Conservation (phyloP, 2,329 filamentous ascomycete genomes). For the Ophiostoma sp. region DNA sequence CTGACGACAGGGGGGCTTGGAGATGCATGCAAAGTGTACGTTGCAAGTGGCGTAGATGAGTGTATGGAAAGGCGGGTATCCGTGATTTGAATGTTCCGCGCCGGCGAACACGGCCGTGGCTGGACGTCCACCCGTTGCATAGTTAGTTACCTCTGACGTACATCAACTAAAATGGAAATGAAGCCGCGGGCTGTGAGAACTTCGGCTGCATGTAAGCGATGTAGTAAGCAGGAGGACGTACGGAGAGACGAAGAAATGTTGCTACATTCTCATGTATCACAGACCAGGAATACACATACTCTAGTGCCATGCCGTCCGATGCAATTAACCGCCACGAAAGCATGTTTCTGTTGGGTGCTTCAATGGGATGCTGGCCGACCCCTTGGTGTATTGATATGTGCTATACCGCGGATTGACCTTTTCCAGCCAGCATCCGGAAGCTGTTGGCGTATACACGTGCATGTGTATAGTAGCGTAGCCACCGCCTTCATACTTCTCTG, state of each 20-base stretch:
- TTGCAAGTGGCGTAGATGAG: too few relatives aligned
- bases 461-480: not conserved
- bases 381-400: too few relatives aligned
- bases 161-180: not conserved
- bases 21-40: too few relatives aligned
- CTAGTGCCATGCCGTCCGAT: not conserved
- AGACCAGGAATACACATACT: not conserved
- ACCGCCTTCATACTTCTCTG: not conserved
- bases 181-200: not conserved
- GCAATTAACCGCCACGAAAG: not conserved
- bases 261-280: not conserved
- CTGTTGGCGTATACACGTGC: too few relatives aligned
- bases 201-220: not conserved
- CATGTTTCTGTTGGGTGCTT: too few relatives aligned
- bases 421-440: too few relatives aligned
- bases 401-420: too few relatives aligned
- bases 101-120: not conserved
- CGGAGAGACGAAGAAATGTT: not conserved
- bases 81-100: not conserved
- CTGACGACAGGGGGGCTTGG: not conserved
- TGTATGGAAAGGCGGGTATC: not conserved
- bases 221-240: not conserved
- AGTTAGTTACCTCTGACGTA: too few relatives aligned
- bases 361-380: too few relatives aligned
- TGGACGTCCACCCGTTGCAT: too few relatives aligned